Base-by-base conservation (phyloP, 306 rosid species). In the Dryas octopetala region DNA sequence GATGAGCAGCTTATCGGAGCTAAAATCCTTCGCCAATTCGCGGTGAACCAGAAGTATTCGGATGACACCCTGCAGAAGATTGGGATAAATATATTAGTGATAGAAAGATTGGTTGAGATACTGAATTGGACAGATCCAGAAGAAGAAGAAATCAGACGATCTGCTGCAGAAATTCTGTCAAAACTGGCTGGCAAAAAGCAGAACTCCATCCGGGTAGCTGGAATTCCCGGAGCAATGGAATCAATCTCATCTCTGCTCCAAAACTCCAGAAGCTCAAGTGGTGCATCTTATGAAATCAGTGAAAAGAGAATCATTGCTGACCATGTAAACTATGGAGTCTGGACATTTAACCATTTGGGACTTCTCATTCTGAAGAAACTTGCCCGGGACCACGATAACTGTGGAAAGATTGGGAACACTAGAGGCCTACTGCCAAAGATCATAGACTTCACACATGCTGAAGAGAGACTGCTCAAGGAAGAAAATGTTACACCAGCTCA, bases 1-100 rank as follows among this genome's bases (percentile, higher is more conserved):
- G 99, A 96, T 67, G 99, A 96, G 83, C 91, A 96, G 86, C 96
- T 96, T 41, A 86, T 90, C 6, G 99, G 99, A 9, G 90, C 80
- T 0, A 81, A 93, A 73, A 89, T 92, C 80, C 96, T 96, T 75
- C 78, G 84, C 49, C 96, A 84, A 61, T 90, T 92, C 3, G 74
- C 98, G 0, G 71, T 65, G 50, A 86, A 83, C 14, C 62, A 11
- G 10, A 66, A 78, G 63, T 96, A 86, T 78, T 90, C 96, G 0
- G 80, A 90, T 71, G 98, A 96, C 49, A 92, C 99, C 0, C 85
- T 96, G 54, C 98, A 90, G 74, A 96, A 92, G 89, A 87, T 96
- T 58, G 99, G 99, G 63, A 74, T 89, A 67, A 83, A 88, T 38
- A 66, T 92, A 54, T 60, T 85, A 5, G 88, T 85, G 57, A 88